Evolutionary conservation across 805 yeast genomes (phyloP).

Genomic region (Schwanniomyces vanrijiae): DNA sequence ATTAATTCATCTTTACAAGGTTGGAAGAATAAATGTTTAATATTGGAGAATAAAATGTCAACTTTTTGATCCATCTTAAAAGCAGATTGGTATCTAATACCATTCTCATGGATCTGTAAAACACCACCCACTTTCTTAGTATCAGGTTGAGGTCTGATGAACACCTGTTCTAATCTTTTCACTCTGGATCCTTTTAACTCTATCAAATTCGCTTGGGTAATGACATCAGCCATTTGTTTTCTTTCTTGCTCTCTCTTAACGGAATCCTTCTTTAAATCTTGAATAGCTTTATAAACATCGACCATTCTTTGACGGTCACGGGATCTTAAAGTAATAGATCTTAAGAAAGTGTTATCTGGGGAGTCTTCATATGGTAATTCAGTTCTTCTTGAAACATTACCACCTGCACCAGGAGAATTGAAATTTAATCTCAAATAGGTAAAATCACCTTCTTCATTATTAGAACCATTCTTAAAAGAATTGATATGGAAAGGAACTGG

Average conservation of each 20-base stretch:
- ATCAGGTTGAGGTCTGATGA: slow-evolving; percentile 94
- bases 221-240: slow-evolving; percentile 91
- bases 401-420: slow-evolving; percentile 88
- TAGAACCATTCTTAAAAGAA: slow-evolving; percentile 90
- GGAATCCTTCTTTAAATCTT: slow-evolving; percentile 88
- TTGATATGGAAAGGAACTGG: slow-evolving; percentile 98
- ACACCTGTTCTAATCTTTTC: slow-evolving; percentile 81
- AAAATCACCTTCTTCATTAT: slow-evolving; percentile 94
- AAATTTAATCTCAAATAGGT: slow-evolving; percentile 88
- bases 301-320: slow-evolving; percentile 88
- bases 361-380: slow-evolving; percentile 91
- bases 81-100: slow-evolving; percentile 89
- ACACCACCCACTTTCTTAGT: slow-evolving; percentile 94
- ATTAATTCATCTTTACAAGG: slow-evolving; percentile 93
- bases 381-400: slow-evolving; percentile 62
- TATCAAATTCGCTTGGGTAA: slow-evolving; percentile 82
- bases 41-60: slow-evolving; percentile 85
- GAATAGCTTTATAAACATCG: slow-evolving; percentile 84
- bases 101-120: slow-evolving; percentile 90
- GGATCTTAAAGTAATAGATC: slow-evolving; percentile 85
- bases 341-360: slow-evolving; percentile 80
- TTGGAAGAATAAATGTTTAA: slow-evolving; percentile 92
- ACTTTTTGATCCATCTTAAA: slow-evolving; percentile 81
- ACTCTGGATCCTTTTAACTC: slow-evolving; percentile 85
- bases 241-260: slow-evolving; percentile 88